These are phyloP conservation scores for Pulveroboletus sp. DNA, from an alignment of 768 basidiomycete species.

Conservation along the genomic window DNA sequence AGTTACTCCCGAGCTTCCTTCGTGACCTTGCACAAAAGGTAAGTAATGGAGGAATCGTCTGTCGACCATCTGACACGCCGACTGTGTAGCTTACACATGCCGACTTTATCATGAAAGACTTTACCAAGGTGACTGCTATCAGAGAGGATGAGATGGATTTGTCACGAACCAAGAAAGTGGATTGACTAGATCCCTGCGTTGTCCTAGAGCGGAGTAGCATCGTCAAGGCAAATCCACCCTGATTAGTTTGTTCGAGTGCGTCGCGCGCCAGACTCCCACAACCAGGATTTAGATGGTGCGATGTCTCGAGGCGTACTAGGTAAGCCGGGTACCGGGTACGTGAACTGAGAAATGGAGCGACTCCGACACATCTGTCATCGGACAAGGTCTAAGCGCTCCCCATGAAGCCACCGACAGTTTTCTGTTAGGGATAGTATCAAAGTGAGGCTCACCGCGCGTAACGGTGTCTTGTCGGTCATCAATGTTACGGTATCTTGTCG, in stretches of 20 bases:
- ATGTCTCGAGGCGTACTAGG: not conserved
- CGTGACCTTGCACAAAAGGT: slow-evolving; percentile 79
- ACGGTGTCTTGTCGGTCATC: not conserved
- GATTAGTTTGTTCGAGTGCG: not conserved
- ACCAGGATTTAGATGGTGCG: not conserved
- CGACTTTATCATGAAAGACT: slow-evolving; percentile 66
- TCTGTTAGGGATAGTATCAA: not conserved
- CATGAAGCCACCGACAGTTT: too few species aligned
- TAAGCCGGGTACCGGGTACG: not conserved
- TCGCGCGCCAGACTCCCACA: not conserved
- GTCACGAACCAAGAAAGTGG: slow-evolving; percentile 8
- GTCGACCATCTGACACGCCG: slow-evolving; percentile 6
- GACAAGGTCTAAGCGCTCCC: not conserved
- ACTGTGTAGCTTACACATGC: slow-evolving; percentile 54
- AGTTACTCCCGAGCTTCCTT: slow-evolving; percentile 63
- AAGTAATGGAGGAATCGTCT: slow-evolving; percentile 11
- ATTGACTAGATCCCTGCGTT: slow-evolving; percentile 1
- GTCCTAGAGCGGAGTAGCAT: not conserved
- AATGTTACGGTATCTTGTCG: too few species aligned
- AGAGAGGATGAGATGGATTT: slow-evolving; percentile 48
- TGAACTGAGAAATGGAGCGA: not conserved
- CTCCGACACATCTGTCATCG: not conserved
- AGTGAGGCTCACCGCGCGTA: not conserved
- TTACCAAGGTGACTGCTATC: slow-evolving; percentile 59
- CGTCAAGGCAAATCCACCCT: not conserved